These are phyloP conservation scores for Platanthera guangdongensis DNA, from an alignment of 106 monocot genomes.

Conservation along the genomic window DNA sequence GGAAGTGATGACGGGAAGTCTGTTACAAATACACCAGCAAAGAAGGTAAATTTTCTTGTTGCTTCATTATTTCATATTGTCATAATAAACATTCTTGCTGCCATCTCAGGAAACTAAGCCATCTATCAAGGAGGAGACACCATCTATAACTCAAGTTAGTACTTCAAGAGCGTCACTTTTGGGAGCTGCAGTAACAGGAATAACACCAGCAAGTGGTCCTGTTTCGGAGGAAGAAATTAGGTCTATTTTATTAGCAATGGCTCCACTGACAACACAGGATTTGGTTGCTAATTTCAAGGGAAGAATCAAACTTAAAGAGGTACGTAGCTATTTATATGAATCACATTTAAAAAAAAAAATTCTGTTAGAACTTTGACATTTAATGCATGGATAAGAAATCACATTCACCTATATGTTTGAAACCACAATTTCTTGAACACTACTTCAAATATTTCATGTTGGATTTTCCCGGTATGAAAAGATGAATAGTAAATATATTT, in stretches of 20 bases:
- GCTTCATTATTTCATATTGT: not conserved
- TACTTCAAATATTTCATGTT: not conserved
- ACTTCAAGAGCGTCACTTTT: constrained; percentile 26
- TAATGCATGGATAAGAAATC: not conserved
- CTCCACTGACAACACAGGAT: constrained; percentile 83
- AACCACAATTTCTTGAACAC: not conserved
- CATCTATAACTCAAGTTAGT: constrained; percentile 31
- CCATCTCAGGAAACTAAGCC: constrained; percentile 38
- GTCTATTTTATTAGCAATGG: constrained; percentile 44
- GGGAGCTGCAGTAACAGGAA: constrained; percentile 21
- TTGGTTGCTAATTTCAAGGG: constrained; percentile 75
- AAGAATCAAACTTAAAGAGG: constrained; percentile 55
- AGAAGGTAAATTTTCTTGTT: constrained; percentile 45
- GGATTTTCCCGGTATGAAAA: not conserved
- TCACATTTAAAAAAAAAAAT: not conserved
- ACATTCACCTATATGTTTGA: not conserved
- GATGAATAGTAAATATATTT: not conserved
- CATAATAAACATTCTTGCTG: not conserved
- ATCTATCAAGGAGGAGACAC: constrained; percentile 54
- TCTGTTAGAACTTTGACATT: not conserved
- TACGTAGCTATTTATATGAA: constrained; percentile 7
- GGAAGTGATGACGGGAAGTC: constrained; percentile 57
- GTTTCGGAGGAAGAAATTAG: constrained; percentile 92
- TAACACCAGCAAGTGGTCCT: constrained; percentile 32
- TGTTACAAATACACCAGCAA: constrained; percentile 31